These are phyloP conservation scores for Candida jianshihensis DNA, from an alignment of 805 yeast genomes.

Conservation along the genomic window DNA sequence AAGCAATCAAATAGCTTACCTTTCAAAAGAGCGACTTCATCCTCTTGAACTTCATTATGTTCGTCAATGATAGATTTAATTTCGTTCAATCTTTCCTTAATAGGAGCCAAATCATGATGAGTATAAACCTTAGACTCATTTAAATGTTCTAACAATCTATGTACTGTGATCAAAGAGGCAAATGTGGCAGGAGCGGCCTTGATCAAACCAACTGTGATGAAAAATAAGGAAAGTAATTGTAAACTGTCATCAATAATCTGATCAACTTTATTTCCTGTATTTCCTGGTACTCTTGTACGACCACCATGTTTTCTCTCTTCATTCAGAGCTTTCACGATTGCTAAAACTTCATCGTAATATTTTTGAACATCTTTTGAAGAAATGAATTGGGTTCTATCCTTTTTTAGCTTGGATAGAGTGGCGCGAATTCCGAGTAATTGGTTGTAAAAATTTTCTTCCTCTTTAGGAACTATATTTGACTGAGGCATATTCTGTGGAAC, in stretches of 20 bases:
- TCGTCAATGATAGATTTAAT: constrained; percentile 51
- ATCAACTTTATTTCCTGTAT: constrained; percentile 46
- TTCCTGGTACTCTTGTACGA: constrained; percentile 19
- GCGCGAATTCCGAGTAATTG: constrained; percentile 37
- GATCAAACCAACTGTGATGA: constrained; percentile 86
- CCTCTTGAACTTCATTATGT: constrained; percentile 27
- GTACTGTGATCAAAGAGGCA: constrained; percentile 82
- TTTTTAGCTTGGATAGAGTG: constrained; percentile 41
- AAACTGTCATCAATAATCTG: constrained; percentile 79
- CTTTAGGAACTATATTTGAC: constrained; percentile 29
- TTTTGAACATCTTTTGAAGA: constrained; percentile 61
- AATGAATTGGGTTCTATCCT: constrained; percentile 57
- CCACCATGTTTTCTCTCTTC: constrained; percentile 32
- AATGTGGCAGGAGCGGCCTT: constrained; percentile 92
- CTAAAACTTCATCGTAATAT: constrained; percentile 52
- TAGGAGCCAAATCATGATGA: constrained; percentile 74
- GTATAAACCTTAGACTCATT: constrained; percentile 79
- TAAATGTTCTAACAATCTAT: constrained; percentile 75
- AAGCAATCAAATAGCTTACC: constrained; percentile 61
- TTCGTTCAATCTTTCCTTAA: constrained; percentile 64
- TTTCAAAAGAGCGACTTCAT: constrained; percentile 55
- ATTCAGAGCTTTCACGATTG: constrained; percentile 45
- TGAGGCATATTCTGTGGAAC: constrained; percentile 17
- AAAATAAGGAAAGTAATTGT: constrained; percentile 78
- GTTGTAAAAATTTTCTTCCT: constrained; percentile 31